Evolutionary conservation across 1,139 yeast genomes (phyloP).

Genomic region (Candida sp.): DNA sequence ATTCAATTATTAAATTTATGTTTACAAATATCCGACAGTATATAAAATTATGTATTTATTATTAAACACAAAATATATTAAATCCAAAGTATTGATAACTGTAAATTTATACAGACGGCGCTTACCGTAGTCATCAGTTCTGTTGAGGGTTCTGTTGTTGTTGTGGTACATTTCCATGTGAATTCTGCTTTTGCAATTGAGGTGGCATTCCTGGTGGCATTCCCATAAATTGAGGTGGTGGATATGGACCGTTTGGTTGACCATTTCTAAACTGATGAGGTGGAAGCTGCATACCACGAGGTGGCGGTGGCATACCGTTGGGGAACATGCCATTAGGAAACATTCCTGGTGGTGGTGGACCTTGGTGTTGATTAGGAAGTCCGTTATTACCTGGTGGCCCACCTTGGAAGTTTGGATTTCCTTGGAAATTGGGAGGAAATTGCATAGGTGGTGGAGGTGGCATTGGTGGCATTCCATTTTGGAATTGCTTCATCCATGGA

Average conservation of each 20-base stretch:
- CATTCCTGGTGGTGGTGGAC: slow-evolving; percentile 28
- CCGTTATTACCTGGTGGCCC: slow-evolving; percentile 11
- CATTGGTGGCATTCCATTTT: slow-evolving; percentile 11
- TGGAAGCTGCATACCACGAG: slow-evolving; percentile 14
- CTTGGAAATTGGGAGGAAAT: slow-evolving; percentile 8
- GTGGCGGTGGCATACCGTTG: slow-evolving; percentile 19
- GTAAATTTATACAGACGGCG: neutral
- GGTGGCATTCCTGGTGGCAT: slow-evolving; percentile 24
- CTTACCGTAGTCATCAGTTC: slow-evolving; percentile 1
- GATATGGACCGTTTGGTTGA: slow-evolving; percentile 15
- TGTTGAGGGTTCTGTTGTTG: slow-evolving; percentile 12
- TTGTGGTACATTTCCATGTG: slow-evolving; percentile 12
- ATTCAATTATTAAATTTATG: slow-evolving; percentile 74
- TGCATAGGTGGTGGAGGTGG: slow-evolving; percentile 14
- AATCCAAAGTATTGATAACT: neutral
- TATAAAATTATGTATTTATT: slow-evolving; percentile 14
- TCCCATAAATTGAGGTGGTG: slow-evolving; percentile 21
- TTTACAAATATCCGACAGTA: slow-evolving; percentile 49
- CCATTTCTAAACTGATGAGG: slow-evolving; percentile 19
- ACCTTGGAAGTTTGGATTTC: slow-evolving; percentile 7
- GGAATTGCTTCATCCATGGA: slow-evolving; percentile 25
- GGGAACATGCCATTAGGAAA: slow-evolving; percentile 23
- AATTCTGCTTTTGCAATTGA: slow-evolving; percentile 11
- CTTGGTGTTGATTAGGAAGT: slow-evolving; percentile 11
- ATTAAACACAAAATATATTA: neutral